Conservation (phyloP, 129 eudicot genomes). For the Smallanthus sonchifolius region DNA sequence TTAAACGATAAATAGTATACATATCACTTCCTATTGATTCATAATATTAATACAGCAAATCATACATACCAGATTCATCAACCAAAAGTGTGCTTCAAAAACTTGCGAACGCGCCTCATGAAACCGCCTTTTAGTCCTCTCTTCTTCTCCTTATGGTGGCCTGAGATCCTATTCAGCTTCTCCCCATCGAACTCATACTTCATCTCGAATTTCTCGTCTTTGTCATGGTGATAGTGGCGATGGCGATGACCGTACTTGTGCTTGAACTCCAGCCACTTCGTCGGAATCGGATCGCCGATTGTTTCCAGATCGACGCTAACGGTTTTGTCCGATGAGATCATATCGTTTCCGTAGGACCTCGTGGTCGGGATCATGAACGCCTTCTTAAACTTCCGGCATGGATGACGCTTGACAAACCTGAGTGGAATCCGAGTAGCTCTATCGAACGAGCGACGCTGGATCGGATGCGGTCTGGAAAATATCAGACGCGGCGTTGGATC, state of each 20-base stretch:
- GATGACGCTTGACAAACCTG: conserved; percentile 22
- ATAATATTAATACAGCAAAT: neutral
- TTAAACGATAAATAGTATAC: neutral
- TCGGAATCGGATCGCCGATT: conserved; percentile 20
- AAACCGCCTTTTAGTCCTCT: conserved; percentile 28
- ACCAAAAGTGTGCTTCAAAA: conserved; percentile 36
- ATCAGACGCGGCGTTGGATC: conserved; percentile 8
- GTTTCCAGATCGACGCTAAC: conserved; percentile 6
- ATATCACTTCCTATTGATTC: neutral
- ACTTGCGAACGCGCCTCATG: conserved; percentile 34
- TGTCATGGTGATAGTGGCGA: conserved; percentile 8
- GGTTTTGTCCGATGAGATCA: conserved; percentile 9
- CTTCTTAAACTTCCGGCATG: conserved; percentile 26
- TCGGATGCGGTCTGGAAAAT: neutral
- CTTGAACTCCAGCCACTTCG: conserved; percentile 27
- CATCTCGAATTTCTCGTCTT: neutral
- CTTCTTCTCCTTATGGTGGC: conserved; percentile 21
- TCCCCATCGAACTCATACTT: conserved; percentile 15
- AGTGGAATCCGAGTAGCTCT: conserved; percentile 19
- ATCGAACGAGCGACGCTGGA: conserved; percentile 25
- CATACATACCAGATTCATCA: conserved; percentile 11
- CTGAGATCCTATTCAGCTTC: neutral
- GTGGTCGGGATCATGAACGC: neutral
- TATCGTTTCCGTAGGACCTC: conserved; percentile 17
- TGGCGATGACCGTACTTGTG: conserved; percentile 26